Evolutionary conservation across 192 early-diverging fungal genomes (phyloP), one percentile per base, ranked within the genome.

Genomic region (Podila verticillata): DNA sequence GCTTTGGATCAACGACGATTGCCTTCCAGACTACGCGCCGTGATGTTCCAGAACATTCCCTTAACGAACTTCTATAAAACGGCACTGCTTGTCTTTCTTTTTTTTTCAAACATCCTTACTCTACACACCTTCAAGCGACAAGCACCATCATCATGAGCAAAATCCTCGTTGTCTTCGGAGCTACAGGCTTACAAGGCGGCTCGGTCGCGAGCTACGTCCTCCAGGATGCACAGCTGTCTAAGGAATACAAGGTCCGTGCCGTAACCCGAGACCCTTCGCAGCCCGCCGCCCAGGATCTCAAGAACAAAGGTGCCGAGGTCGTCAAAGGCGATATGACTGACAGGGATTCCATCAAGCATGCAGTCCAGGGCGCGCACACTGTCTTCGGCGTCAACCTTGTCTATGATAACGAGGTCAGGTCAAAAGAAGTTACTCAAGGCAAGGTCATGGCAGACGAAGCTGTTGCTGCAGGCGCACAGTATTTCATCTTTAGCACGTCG

Each of bases 121-220:
- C 8, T 36, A 36, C 35, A 36, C 35, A 36, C 4, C 35, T 36
- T 36, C 35, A 36, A 7, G 35, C 35, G 7, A 36, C 35, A 36
- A 36, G 8, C 35, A 7, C 35, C 34, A 58, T 19, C n/a, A 58
- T 48, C 39, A 75, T 75, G 73, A 48, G 54, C 34, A 75, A 75
- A 26, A 20, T 75, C 48, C 56, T 75, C 26, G 62, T 69, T 12
- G 73, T 75, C 29, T 64, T 75, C 48, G 66, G 66, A n/a, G 73
- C 66, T 26, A 75, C 73, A 26, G 73, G 73, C 47, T 34, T 56
- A 13, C 61, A 75, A 47, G 73, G 73, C 49, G 61, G 61, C 2
- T 68, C 73, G 0, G 66, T 75, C 29, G 57, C 44, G 20, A 24
- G 69, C 26, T 58, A 56, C 26, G 66, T 75, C 48, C 31, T 75